phyloP scores from a whole-genome alignment of 2,329 filamentous ascomycete species.

The Clonostachys sp. region DNA sequence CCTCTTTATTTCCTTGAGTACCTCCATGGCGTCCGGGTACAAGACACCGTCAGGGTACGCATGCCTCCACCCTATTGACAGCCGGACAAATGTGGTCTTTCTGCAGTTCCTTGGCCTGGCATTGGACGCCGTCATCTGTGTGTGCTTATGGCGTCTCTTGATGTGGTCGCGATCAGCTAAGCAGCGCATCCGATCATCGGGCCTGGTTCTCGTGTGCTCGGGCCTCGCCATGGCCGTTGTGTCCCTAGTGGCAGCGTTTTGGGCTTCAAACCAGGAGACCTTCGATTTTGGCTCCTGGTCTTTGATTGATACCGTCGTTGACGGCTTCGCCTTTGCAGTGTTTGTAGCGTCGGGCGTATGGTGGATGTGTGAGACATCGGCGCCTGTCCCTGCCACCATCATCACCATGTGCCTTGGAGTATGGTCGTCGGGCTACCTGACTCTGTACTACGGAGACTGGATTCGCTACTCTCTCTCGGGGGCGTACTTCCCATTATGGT shows the following conservation, averaged over 20 bases:
- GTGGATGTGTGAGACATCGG: conserved; percentile 40
- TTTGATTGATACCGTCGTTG: conserved; percentile 42
- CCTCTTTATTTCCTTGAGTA: conserved; percentile 33
- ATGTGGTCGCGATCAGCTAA: conserved; percentile 45
- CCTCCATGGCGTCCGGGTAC: conserved; percentile 31
- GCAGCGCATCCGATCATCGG: conserved; percentile 37
- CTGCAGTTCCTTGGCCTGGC: conserved; percentile 38
- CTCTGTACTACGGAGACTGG: conserved; percentile 36
- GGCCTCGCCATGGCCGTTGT: conserved; percentile 21
- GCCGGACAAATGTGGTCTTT: conserved; percentile 23
- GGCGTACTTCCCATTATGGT: conserved; percentile 29
- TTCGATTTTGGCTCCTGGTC: conserved; percentile 17
- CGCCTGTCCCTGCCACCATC: conserved; percentile 33
- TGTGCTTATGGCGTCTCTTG: conserved; percentile 46
- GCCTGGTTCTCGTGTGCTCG: conserved; percentile 33
- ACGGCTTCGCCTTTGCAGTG: conserved; percentile 37
- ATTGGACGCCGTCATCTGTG: conserved; percentile 38
- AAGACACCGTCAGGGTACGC: conserved; percentile 42
- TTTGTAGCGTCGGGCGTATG: conserved; percentile 38
- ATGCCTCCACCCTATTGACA: conserved; percentile 39
- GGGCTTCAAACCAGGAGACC: conserved; percentile 23
- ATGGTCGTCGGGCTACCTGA: neutral
- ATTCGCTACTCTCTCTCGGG: conserved; percentile 29
- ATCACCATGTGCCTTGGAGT: conserved; percentile 38
- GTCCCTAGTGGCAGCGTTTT: conserved; percentile 18